Base-by-base conservation (phyloP, 179 eudicot species). In the Nepenthes alata region DNA sequence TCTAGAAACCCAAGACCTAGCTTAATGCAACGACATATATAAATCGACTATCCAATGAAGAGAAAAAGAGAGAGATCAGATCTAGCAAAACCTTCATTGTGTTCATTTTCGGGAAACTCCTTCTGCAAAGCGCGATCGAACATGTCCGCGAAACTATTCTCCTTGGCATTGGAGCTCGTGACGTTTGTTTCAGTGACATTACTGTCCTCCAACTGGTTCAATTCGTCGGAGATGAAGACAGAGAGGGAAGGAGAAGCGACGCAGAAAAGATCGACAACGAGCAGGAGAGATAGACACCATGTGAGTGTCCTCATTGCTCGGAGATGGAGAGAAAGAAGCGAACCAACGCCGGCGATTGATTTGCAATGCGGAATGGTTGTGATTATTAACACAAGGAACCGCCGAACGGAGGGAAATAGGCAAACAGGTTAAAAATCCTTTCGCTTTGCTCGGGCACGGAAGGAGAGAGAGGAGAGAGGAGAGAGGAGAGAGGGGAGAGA, bases 51-150 rank as follows among this genome's bases (percentile, higher is more conserved):
- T 4, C 45, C 45, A 41, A 41, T 3, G 55, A 48, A n/a, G 41
- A 48, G 35, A 37, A 3, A 3, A 38, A 47, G 34, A n/a, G 6
- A 47, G 13, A 74, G 34, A 3, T 56, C 72, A 79, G 85, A 85
- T 79, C 85, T 68, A 69, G 48, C 45, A 57, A 37, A 50, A 87
- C 99, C 94, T 76, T 87, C 85, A 54, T 70, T 63, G 59, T 83
- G 85, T 55, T 84, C 95, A 67, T 76, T 84, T 51, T 90, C 97
- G 4, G 89, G 78, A 68, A 94, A 94, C 78, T 94, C 99, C 52
- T 87, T 94, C 68, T 83, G 83, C 13, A 94, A 72, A 13, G 96
- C 99, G 14, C 87, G 85, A 82, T 87, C 99, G 68, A 94, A 76
- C 77, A 90, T 90, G 54, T 77, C 91, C 53, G 95, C 97, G 4